These are phyloP conservation scores for Alternaria triticimaculans DNA, from an alignment of 2,329 filamentous ascomycete genomes.

Conservation along the genomic window DNA sequence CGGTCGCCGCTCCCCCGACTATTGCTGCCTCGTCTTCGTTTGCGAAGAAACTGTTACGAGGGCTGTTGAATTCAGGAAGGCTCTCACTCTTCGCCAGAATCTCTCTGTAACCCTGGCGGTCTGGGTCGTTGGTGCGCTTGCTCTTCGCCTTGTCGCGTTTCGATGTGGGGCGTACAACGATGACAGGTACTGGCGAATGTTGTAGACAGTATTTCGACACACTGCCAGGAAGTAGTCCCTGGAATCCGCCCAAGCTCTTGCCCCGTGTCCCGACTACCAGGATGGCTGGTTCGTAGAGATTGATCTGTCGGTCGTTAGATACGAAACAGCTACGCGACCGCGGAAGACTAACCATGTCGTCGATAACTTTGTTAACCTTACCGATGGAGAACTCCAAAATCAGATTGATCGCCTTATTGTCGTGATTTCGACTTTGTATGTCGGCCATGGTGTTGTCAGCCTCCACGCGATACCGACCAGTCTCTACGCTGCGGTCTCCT, in stretches of 20 bases:
- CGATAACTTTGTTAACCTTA: conserved; percentile 88
- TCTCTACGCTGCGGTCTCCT: conserved; percentile 65
- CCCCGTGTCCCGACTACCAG: conserved; percentile 89
- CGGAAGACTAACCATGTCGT: conserved; percentile 75
- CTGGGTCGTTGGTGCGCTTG: conserved; percentile 80
- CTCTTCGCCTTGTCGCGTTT: conserved; percentile 90
- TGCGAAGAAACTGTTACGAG: conserved; percentile 54
- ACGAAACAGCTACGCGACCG: not conserved
- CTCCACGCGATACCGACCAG: conserved; percentile 76
- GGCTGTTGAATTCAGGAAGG: conserved; percentile 57
- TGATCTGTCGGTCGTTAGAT: conserved; percentile 66
- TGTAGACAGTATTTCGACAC: conserved; percentile 96
- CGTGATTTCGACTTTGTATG: conserved; percentile 80
- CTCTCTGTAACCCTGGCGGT: conserved; percentile 75
- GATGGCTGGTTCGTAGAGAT: conserved; percentile 89
- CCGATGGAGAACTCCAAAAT: conserved; percentile 87
- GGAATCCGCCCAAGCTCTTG: conserved; percentile 82
- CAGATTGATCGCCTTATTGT: conserved; percentile 83
- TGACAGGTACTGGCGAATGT: conserved; percentile 90
- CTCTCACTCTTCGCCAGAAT: conserved; percentile 74
- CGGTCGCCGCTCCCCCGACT: conserved; percentile 59
- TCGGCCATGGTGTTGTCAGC: conserved; percentile 75
- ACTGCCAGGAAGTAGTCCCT: conserved; percentile 84
- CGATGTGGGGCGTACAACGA: conserved; percentile 85
- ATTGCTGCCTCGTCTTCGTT: conserved; percentile 54